Evolutionary conservation across 176 grass and related monocot genomes (phyloP).

Genomic region (Canna indica): DNA sequence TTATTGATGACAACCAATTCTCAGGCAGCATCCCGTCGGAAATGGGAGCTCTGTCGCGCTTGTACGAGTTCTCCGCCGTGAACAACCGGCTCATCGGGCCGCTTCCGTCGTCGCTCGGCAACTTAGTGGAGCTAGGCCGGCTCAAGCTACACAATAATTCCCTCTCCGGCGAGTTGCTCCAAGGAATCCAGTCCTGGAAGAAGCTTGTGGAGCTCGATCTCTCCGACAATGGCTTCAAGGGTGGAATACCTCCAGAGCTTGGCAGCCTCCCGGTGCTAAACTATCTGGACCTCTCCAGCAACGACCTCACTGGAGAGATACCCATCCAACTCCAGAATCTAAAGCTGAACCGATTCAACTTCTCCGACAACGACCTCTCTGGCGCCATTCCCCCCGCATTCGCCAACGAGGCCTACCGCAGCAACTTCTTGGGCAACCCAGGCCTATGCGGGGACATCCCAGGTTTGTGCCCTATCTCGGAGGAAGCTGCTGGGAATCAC

Average conservation of each 20-base stretch:
- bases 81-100: slow-evolving; percentile 65
- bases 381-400: slow-evolving; percentile 57
- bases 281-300: slow-evolving; percentile 80
- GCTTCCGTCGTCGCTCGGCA: slow-evolving; percentile 42
- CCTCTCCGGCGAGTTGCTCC: slow-evolving; percentile 59
- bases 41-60: slow-evolving; percentile 43
- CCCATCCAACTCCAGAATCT: slow-evolving; percentile 71
- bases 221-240: slow-evolving; percentile 42
- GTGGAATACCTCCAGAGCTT: slow-evolving; percentile 69
- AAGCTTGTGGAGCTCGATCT: slow-evolving; percentile 81
- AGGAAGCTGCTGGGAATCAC: background rate
- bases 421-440: slow-evolving; percentile 64
- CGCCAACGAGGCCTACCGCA: slow-evolving; percentile 34
- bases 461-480: slow-evolving; percentile 24
- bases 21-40: slow-evolving; percentile 61
- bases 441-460: slow-evolving; percentile 44
- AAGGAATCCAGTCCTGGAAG: slow-evolving; percentile 49
- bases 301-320: slow-evolving; percentile 45
- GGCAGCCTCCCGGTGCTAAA: slow-evolving; percentile 75
- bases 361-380: slow-evolving; percentile 61
- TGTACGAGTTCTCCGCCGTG: slow-evolving; percentile 61
- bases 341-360: slow-evolving; percentile 73
- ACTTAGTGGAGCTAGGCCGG: slow-evolving; percentile 47
- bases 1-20: slow-evolving; percentile 54
- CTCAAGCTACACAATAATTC: slow-evolving; percentile 68